Percentiles rank a stretch among this genome's conserved stretches.
Evolutionary conservation across 1,284 basidiomycete genomes (phyloP).

Genomic region (Boletus sp.): DNA sequence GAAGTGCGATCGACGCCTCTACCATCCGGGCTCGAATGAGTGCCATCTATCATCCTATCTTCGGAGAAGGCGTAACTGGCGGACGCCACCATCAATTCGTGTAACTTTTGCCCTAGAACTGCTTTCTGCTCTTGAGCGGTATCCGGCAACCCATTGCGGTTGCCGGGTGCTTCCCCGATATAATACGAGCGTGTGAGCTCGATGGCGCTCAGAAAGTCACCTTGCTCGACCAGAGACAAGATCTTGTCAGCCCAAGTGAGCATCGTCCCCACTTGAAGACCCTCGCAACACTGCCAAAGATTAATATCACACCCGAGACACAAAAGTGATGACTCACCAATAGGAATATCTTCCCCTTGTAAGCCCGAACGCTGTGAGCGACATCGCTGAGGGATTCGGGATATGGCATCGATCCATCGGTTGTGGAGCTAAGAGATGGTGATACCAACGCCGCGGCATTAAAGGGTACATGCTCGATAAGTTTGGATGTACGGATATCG

Average conservation of each 20-base stretch:
- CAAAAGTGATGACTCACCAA: slow-evolving; percentile 54
- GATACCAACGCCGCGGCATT: slow-evolving; percentile 54
- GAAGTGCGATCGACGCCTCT: slow-evolving; percentile 89
- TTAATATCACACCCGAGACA: slow-evolving; percentile 4
- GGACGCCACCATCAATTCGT: slow-evolving; percentile 84
- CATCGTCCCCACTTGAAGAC: slow-evolving; percentile 80
- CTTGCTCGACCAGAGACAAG: slow-evolving; percentile 76
- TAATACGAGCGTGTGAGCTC: slow-evolving; percentile 84
- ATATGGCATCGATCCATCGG: slow-evolving; percentile 46
- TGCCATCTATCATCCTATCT: slow-evolving; percentile 86
- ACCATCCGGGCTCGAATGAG: slow-evolving; percentile 78
- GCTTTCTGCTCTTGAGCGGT: slow-evolving; percentile 52
- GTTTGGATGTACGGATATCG: slow-evolving; percentile 52
- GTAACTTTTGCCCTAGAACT: slow-evolving; percentile 75
- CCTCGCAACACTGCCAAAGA: slow-evolving; percentile 52
- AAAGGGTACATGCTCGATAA: slow-evolving; percentile 58
- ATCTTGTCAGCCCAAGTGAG: slow-evolving; percentile 96
- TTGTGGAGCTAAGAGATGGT: slow-evolving; percentile 46
- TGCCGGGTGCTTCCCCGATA: slow-evolving; percentile 77
- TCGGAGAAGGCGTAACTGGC: slow-evolving; percentile 90
- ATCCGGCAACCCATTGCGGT: slow-evolving; percentile 83
- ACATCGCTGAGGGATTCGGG: slow-evolving; percentile 52
- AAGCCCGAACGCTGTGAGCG: slow-evolving; percentile 71
- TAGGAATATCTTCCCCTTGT: slow-evolving; percentile 90
- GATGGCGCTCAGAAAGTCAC: slow-evolving; percentile 90